Evolutionary conservation across 805 yeast species (phyloP).

Genomic region (Monosporozyma solicola): DNA sequence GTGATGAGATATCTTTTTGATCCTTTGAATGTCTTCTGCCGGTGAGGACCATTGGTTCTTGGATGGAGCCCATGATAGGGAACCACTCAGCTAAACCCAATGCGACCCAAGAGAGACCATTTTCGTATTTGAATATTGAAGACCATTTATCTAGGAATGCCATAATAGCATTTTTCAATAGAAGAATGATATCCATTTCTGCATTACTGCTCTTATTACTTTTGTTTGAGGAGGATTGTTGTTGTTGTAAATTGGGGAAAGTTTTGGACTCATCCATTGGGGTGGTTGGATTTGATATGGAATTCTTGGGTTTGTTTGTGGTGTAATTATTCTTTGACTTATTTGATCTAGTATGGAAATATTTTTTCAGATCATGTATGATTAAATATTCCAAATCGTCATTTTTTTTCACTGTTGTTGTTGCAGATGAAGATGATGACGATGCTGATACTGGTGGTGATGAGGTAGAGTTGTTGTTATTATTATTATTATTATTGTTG

Average conservation of each 20-base stretch:
- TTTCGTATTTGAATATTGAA: conserved; percentile 61
- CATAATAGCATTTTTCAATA: conserved; percentile 50
- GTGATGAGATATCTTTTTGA: background rate
- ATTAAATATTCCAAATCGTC: conserved; percentile 33
- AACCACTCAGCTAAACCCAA: conserved; percentile 83
- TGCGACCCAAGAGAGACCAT: conserved; percentile 83
- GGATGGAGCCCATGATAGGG: conserved; percentile 48
- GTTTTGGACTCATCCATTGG: background rate
- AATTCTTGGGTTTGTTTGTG: background rate
- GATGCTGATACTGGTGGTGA: background rate
- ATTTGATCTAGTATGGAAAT: conserved; percentile 34
- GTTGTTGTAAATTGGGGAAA: background rate
- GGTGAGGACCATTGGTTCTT: conserved; percentile 19
- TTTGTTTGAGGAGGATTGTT: background rate
- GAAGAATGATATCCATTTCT: conserved; percentile 46
- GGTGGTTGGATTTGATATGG: background rate
- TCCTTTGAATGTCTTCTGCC: conserved; percentile 18
- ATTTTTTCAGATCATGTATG: conserved; percentile 50
- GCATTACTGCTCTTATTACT: conserved; percentile 1
- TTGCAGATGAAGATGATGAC: background rate
- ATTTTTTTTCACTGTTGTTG: background rate
- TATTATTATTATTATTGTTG: background rate
- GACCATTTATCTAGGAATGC: conserved; percentile 76
- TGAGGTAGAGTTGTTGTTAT: background rate
- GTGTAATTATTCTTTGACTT: background rate